Evolutionary conservation across 2,329 filamentous ascomycete species (phyloP), one percentile per base, ranked within the genome.

Genomic region (Fonsecaea nubica): DNA sequence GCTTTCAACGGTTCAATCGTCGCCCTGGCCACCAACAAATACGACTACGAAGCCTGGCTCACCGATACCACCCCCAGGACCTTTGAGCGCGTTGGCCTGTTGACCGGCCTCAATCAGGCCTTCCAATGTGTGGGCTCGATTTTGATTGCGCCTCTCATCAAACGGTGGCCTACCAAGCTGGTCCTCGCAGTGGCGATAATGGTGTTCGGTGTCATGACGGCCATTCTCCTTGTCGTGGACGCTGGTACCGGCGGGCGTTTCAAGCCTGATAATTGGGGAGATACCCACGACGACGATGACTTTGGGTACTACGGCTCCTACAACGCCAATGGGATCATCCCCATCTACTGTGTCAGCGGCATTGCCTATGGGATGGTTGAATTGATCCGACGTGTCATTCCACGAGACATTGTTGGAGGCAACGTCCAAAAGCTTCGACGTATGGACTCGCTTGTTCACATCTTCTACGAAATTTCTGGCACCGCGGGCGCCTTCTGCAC

Each of bases 1-100:
- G 81, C 81, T 9, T 84, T 84, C 75, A 83, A 82, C 71, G 82
- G 82, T 1, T 83, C 82, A 36, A 78, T 85, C 68, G 79, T 81
- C 42, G 80, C 81, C 10, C 76, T 84, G 2, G 81, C 82, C 10
- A 83, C 80, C 3, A 84, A 84, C 69, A 77, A 82, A 58, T 84
- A 84, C 73, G 82, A 83, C 72, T 80, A 79, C 69, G 80, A 82
- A 25, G 77, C 80, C 40, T 69, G 71, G 30, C 66, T 72, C 15
- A 74, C 70, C 4, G 73, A 75, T 58, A 73, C 72, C 32, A 71
- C 72, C 4, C 74, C 76, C n/a, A 77, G 75, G 58, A 84, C 81
- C 1, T 84, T 84, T 62, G 79, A 81, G 68, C 77, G 80, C 25
- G 76, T 84, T 32, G 82, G 81, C 32, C 73, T 84, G 8, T 76